Conservation (phyloP, 2,329 filamentous ascomycete species). For the Cryphonectria nitschkei region DNA sequence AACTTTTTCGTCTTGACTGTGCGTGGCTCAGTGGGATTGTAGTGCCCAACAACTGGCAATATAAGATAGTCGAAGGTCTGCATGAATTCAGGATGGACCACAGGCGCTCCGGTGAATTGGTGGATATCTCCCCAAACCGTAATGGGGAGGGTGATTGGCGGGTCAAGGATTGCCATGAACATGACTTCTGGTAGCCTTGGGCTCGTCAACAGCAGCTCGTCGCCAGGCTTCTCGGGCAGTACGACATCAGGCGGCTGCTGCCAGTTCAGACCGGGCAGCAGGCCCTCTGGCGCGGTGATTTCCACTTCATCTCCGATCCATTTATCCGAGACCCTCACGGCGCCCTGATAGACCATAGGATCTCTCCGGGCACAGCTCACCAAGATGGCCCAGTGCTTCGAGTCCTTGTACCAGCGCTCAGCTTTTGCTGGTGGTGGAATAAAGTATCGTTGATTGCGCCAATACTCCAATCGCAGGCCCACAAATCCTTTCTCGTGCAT, state of each 20-base stretch:
- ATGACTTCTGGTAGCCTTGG: constrained; percentile 70
- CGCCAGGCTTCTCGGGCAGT: constrained; percentile 52
- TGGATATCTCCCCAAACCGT: constrained; percentile 66
- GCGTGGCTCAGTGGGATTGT: constrained; percentile 62
- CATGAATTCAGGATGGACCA: constrained; percentile 46
- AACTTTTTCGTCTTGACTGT: constrained; percentile 55
- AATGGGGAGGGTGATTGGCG: constrained; percentile 71
- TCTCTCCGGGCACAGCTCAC: constrained; percentile 64
- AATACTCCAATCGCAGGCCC: constrained; percentile 77
- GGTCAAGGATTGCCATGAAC: constrained; percentile 76
- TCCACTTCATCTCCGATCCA: constrained; percentile 74
- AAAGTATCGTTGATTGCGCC: constrained; percentile 63
- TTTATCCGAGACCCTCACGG: constrained; percentile 71
- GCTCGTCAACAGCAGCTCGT: constrained; percentile 51
- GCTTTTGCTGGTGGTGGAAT: constrained; percentile 15
- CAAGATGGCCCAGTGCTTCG: constrained; percentile 67
- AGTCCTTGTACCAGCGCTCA: constrained; percentile 42
- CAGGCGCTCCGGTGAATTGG: constrained; percentile 54
- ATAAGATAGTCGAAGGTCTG: constrained; percentile 62
- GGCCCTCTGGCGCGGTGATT: constrained; percentile 46
- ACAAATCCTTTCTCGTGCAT: constrained; percentile 71
- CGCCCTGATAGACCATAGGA: constrained; percentile 49
- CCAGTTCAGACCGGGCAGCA: constrained; percentile 64
- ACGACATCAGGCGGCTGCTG: constrained; percentile 70
- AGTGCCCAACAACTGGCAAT: constrained; percentile 56